phyloP scores from a whole-genome alignment of 192 early-diverging fungal genomes.

The Pilaira anomala region DNA sequence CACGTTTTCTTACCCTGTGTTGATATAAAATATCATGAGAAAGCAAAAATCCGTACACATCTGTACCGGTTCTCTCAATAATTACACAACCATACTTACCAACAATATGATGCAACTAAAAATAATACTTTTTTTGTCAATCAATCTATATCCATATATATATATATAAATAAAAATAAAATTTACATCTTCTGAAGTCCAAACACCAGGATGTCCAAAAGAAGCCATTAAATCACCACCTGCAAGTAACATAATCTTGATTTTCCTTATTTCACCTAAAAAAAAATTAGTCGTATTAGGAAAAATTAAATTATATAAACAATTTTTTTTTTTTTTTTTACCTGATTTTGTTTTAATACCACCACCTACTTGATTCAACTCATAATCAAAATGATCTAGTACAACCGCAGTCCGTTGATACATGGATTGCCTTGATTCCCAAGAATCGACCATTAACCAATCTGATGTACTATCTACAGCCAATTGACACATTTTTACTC shows the following conservation, averaged over 20 bases:
- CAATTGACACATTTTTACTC: conserved; percentile 90
- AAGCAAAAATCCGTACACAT: conserved; percentile 91
- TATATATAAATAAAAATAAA: background rate
- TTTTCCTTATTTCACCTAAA: conserved; percentile 49
- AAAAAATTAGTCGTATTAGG: background rate
- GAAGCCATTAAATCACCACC: conserved; percentile 97
- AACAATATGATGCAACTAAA: conserved; percentile 70
- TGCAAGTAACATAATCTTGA: conserved; percentile 89
- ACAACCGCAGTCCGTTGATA: conserved; percentile 88
- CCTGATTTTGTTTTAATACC: conserved; percentile 62
- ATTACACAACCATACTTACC: conserved; percentile 91
- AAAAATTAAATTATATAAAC: background rate
- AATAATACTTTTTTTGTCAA: background rate
- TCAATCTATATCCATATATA: background rate
- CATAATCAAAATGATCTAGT: conserved; percentile 90
- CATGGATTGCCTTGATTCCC: conserved; percentile 79
- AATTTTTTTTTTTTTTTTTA: conserved; percentile 2
- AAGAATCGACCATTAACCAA: conserved; percentile 97
- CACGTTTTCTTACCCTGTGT: conserved; percentile 76
- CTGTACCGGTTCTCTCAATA: conserved; percentile 91
- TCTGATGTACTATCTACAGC: conserved; percentile 76
- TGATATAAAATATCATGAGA: conserved; percentile 86
- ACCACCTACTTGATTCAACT: conserved; percentile 73
- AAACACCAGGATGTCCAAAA: conserved; percentile 87
- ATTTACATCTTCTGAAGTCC: conserved; percentile 80